These are phyloP conservation scores for Mollisia scopiformis DNA, from an alignment of 2,329 filamentous ascomycete genomes.

Conservation along the genomic window DNA sequence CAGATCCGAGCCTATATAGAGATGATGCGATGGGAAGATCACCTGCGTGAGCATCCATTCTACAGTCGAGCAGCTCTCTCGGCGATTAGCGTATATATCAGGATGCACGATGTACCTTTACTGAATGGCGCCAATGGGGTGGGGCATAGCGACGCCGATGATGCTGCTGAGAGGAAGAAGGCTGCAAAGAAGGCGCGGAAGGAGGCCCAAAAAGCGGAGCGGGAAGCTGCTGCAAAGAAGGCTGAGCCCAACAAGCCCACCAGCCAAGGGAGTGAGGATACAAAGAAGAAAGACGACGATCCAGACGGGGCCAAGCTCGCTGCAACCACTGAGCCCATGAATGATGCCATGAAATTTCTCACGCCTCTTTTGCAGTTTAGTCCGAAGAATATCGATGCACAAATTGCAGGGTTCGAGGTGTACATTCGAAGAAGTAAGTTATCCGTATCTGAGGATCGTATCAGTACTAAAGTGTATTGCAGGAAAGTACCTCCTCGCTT, in stretches of 20 bases:
- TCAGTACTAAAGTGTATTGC: slow-evolving; percentile 32
- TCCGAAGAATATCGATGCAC: slow-evolving; percentile 78
- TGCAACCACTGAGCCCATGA: slow-evolving; percentile 79
- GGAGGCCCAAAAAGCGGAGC: slow-evolving; percentile 73
- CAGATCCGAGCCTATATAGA: slow-evolving; percentile 94
- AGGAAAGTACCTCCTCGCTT: slow-evolving; percentile 87
- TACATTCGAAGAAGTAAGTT: slow-evolving; percentile 80
- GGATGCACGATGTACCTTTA: slow-evolving; percentile 75
- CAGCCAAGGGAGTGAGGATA: slow-evolving; percentile 61
- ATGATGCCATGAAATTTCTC: slow-evolving; percentile 86
- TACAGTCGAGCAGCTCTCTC: slow-evolving; percentile 82
- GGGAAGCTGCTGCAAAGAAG: slow-evolving; percentile 80
- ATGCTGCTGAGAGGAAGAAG: slow-evolving; percentile 77
- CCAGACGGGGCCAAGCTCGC: slow-evolving; percentile 81
- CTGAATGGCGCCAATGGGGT: slow-evolving; percentile 64
- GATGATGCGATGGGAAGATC: slow-evolving; percentile 96
- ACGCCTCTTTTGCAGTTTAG: slow-evolving; percentile 80
- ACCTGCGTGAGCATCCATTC: slow-evolving; percentile 88
- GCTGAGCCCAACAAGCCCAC: slow-evolving; percentile 79
- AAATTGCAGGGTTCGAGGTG: slow-evolving; percentile 88
- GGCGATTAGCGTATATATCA: slow-evolving; percentile 79
- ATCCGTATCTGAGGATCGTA: background rate
- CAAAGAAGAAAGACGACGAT: slow-evolving; percentile 89
- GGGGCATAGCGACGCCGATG: slow-evolving; percentile 50
- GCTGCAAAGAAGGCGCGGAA: slow-evolving; percentile 89